These are phyloP conservation scores for Fusarium acutatum DNA, from an alignment of 2,329 filamentous ascomycete species.

Conservation along the genomic window DNA sequence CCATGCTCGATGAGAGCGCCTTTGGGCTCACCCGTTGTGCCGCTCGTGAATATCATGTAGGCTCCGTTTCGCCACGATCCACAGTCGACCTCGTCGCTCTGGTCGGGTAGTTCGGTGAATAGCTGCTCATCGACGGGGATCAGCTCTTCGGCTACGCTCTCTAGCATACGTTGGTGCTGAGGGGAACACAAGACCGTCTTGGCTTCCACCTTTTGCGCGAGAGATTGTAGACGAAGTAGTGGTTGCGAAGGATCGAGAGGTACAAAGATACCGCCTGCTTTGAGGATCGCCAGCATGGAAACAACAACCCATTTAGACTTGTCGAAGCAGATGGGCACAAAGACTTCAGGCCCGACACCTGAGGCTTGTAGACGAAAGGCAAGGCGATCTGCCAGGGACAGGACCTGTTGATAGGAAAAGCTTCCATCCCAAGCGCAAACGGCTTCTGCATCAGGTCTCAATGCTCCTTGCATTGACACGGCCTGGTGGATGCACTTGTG, in stretches of 20 bases:
- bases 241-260: slow-evolving; percentile 37
- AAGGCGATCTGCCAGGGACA: slow-evolving; percentile 49
- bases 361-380: slow-evolving; percentile 36
- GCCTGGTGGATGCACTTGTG: slow-evolving; percentile 55
- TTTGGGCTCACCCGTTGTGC: slow-evolving; percentile 31
- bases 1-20: slow-evolving; percentile 35
- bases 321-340: slow-evolving; percentile 43
- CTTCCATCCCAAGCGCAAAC: slow-evolving; percentile 56
- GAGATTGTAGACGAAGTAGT: slow-evolving; percentile 12
- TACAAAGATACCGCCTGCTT: slow-evolving; percentile 39
- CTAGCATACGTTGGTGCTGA: slow-evolving; percentile 24
- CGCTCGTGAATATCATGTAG: slow-evolving; percentile 37
- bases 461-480: slow-evolving; percentile 48
- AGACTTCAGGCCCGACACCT: slow-evolving; percentile 39
- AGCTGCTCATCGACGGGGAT: slow-evolving; percentile 28
- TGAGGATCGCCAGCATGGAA: slow-evolving; percentile 40
- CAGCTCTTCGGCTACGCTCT: slow-evolving; percentile 16
- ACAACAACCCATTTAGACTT: slow-evolving; percentile 43
- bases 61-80: slow-evolving; percentile 24
- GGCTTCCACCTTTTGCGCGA: slow-evolving; percentile 29
- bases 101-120: neutral
- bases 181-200: slow-evolving; percentile 31
- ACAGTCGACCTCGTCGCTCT: neutral
- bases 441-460: slow-evolving; percentile 47
- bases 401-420: slow-evolving; percentile 52